phyloP scores from a whole-genome alignment of 306 rosid genomes.

The Acacia crassicarpa region DNA sequence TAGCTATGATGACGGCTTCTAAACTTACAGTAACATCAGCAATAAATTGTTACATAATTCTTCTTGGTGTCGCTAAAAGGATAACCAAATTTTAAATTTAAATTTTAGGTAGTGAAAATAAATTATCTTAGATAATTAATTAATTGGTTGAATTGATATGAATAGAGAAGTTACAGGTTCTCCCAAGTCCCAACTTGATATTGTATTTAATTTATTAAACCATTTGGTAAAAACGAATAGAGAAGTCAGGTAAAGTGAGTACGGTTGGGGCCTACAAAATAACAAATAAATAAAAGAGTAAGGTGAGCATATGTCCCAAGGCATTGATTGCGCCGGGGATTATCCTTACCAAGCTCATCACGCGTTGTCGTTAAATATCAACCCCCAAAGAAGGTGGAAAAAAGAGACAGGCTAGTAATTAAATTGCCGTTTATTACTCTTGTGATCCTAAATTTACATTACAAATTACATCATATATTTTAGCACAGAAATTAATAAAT shows the following conservation, averaged over 20 bases:
- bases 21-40: neutral
- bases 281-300: neutral
- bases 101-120: neutral
- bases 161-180: neutral
- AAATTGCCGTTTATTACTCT: too few relatives aligned
- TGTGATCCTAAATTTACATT: too few relatives aligned
- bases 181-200: too few relatives aligned
- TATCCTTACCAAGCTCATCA: neutral
- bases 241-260: neutral
- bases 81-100: too few relatives aligned
- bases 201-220: neutral
- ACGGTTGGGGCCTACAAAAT: neutral
- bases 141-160: too few relatives aligned
- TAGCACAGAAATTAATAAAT: too few relatives aligned
- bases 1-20: neutral
- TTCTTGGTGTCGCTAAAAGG: neutral
- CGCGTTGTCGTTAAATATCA: too few relatives aligned
- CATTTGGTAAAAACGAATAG: neutral
- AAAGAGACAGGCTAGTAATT: too few relatives aligned
- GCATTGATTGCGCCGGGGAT: slow-evolving; percentile 33
- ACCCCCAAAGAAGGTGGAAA: too few relatives aligned
- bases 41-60: neutral
- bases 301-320: neutral
- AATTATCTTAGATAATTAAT: too few relatives aligned
- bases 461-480: too few relatives aligned